phyloP scores from a whole-genome alignment of 805 yeast species.

The Candida railenensis region DNA sequence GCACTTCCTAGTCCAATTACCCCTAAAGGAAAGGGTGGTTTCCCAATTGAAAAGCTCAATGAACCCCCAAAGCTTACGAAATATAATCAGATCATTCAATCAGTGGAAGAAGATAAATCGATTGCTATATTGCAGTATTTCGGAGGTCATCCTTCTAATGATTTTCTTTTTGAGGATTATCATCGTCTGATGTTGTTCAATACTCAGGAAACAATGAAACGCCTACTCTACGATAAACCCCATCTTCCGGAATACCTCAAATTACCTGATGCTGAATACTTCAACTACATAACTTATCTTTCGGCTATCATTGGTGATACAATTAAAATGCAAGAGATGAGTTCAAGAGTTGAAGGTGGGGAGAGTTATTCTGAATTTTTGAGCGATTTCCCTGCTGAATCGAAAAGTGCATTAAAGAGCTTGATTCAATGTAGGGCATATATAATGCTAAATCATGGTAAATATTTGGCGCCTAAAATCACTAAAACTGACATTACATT shows the following conservation, averaged over 20 bases:
- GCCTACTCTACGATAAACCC: too few relatives aligned
- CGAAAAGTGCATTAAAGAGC: slow-evolving; percentile 25
- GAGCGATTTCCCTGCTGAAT: slow-evolving; percentile 3
- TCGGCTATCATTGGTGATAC: slow-evolving; percentile 44
- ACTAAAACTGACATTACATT: too few relatives aligned
- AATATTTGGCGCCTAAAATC: too few relatives aligned
- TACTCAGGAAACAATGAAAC: too few relatives aligned
- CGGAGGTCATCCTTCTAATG: slow-evolving; percentile 9
- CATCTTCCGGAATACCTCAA: too few relatives aligned
- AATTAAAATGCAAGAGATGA: slow-evolving; percentile 57
- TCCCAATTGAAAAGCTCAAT: not conserved
- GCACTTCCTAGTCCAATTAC: slow-evolving; percentile 38
- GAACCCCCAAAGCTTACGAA: slow-evolving; percentile 10
- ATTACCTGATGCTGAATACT: not conserved
- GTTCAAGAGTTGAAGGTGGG: slow-evolving; percentile 49
- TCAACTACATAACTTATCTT: not conserved
- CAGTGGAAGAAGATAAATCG: slow-evolving; percentile 27
- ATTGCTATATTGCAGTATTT: slow-evolving; percentile 20
- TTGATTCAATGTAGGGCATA: slow-evolving; percentile 32
- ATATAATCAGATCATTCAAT: slow-evolving; percentile 23
- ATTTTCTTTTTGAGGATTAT: too few relatives aligned
- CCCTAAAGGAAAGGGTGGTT: slow-evolving; percentile 21
- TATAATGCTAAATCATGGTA: not conserved
- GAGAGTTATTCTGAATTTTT: slow-evolving; percentile 23
- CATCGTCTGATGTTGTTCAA: too few relatives aligned